Percentiles rank a stretch among this genome's conserved stretches.
These are phyloP conservation scores for Saccharum hybrid DNA, from an alignment of 202 grass and related monocot genomes.

Conservation along the genomic window DNA sequence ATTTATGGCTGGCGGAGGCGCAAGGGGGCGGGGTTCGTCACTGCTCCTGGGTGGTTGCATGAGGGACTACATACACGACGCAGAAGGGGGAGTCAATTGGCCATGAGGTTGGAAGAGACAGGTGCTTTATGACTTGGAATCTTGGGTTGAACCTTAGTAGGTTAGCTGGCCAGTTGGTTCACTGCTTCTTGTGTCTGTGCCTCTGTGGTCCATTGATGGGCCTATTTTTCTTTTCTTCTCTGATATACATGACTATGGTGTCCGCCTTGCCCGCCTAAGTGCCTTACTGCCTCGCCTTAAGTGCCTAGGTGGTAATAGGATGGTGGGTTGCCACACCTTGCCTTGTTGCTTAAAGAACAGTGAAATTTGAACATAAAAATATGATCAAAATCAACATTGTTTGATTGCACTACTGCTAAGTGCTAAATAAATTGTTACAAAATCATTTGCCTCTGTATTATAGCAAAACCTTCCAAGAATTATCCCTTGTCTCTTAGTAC, in stretches of 20 bases:
- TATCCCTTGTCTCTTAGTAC: slow-evolving; percentile 14
- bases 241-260: neutral
- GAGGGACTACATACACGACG: neutral
- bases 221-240: neutral
- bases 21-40: neutral
- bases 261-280: neutral
- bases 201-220: neutral
- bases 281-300: neutral
- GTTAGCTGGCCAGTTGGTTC: neutral
- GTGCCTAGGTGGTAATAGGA: neutral
- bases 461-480: neutral
- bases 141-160: neutral
- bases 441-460: neutral
- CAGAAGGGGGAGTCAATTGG: neutral
- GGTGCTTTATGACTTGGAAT: neutral
- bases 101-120: neutral
- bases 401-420: neutral
- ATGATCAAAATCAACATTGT: neutral
- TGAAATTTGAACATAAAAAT: neutral
- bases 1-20: no score
- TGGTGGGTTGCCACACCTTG: neutral
- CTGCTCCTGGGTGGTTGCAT: neutral
- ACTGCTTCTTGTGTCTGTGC: neutral
- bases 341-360: neutral
- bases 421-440: neutral